phyloP scores from a whole-genome alignment of 192 early-diverging fungal genomes.

The Backusella parvicylindrica region DNA sequence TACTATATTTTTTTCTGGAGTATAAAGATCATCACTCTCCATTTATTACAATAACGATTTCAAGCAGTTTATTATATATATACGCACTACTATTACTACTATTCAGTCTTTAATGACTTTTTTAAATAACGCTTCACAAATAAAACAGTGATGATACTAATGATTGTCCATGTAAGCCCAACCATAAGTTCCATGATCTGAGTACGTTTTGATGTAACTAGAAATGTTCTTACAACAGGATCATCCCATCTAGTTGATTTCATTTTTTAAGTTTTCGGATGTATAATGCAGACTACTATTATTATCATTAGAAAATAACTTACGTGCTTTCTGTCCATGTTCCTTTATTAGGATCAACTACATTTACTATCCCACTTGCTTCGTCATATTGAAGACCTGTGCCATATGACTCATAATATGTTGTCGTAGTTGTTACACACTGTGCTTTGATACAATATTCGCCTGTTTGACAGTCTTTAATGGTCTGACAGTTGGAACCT shows the following conservation, averaged over 20 bases:
- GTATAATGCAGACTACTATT: not conserved
- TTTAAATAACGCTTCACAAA: slow-evolving; percentile 30
- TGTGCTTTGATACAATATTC: slow-evolving; percentile 43
- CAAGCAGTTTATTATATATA: no score
- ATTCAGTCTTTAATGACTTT: slow-evolving; percentile 30
- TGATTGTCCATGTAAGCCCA: slow-evolving; percentile 36
- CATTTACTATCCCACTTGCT: slow-evolving; percentile 21
- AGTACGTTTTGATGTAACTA: slow-evolving; percentile 34
- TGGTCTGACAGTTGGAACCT: slow-evolving; percentile 9
- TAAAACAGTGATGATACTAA: slow-evolving; percentile 27
- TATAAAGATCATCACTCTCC: no score
- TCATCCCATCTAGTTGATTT: slow-evolving; percentile 40
- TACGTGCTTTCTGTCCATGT: slow-evolving; percentile 55
- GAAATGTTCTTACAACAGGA: slow-evolving; percentile 37
- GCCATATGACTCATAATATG: slow-evolving; percentile 53
- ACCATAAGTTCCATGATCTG: slow-evolving; percentile 42
- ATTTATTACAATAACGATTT: no score
- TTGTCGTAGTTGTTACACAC: slow-evolving; percentile 45
- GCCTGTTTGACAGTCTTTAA: slow-evolving; percentile 22
- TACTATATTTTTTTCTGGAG: no score
- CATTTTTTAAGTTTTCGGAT: not conserved
- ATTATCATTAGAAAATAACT: slow-evolving; percentile 15
- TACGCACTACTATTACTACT: not conserved
- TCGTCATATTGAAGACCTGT: slow-evolving; percentile 40
- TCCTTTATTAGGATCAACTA: slow-evolving; percentile 41